These are phyloP conservation scores for Eutrema heterophyllum DNA, from an alignment of 345 rosid species.

Conservation along the genomic window DNA sequence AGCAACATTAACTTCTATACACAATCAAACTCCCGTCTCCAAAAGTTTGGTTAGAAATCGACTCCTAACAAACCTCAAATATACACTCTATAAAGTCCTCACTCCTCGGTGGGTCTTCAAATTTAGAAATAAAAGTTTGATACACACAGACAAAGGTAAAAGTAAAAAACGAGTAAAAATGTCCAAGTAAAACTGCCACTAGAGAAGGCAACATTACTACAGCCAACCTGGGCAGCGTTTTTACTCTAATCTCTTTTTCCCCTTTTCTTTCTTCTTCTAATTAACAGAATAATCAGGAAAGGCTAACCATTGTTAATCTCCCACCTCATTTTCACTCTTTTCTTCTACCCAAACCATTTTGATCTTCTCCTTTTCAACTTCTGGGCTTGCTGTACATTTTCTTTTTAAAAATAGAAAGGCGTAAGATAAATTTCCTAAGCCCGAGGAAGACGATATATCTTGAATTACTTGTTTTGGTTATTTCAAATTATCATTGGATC, in stretches of 20 bases:
- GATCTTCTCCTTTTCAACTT: background rate
- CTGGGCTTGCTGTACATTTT: constrained; percentile 22
- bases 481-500: constrained; percentile 70
- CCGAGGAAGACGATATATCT: constrained; percentile 23
- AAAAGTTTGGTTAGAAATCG: constrained; percentile 5
- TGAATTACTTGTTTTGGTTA: constrained; percentile 15
- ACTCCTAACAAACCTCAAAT: constrained; percentile 8
- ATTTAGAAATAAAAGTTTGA: constrained; percentile 17
- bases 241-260: constrained; percentile 18
- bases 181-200: constrained; percentile 65
- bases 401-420: background rate
- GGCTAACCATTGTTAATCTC: constrained; percentile 22
- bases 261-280: constrained; percentile 23
- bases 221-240: constrained; percentile 95
- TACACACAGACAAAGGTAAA: constrained; percentile 12
- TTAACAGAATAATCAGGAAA: constrained; percentile 31
- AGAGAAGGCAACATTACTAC: constrained; percentile 76
- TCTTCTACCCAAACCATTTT: constrained; percentile 7
- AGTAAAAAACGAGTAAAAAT: background rate
- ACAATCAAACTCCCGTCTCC: background rate
- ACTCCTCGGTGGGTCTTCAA: constrained; percentile 29
- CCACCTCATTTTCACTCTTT: background rate
- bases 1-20: background rate
- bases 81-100: constrained; percentile 30
- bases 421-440: background rate